Percentiles rank a stretch among this genome's conserved stretches.
Conservation (phyloP, 768 basidiomycete species). For the Rhizopogon roseolus region DNA sequence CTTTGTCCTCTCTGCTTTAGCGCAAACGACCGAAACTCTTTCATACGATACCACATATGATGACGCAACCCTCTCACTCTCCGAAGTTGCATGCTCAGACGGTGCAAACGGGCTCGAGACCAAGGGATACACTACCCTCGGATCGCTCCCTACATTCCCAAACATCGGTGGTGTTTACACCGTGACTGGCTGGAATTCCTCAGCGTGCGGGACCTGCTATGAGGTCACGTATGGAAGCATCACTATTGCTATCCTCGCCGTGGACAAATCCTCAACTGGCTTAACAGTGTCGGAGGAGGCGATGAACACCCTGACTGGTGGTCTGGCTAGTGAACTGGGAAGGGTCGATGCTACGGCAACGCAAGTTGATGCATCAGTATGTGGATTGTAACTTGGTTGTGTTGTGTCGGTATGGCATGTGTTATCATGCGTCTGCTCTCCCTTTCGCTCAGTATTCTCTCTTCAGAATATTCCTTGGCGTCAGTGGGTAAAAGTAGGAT, state of each 20-base stretch:
- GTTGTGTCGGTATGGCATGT: not conserved
- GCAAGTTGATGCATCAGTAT: not conserved
- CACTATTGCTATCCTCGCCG: conserved; percentile 47
- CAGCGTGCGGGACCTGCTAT: conserved; percentile 27
- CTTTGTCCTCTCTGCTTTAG: conserved; percentile 13
- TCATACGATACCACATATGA: conserved; percentile 36
- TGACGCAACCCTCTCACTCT: conserved; percentile 20
- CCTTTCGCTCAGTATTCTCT: not conserved
- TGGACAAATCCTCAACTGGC: conserved; percentile 43
- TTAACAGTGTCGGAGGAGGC: conserved; percentile 31
- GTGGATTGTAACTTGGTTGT: not conserved
- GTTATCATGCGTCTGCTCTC: too few species aligned
- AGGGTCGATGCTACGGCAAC: conserved; percentile 13
- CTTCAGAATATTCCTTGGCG: not conserved
- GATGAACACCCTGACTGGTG: conserved; percentile 20
- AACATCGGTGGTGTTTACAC: conserved; percentile 27
- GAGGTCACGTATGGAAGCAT: conserved; percentile 20
- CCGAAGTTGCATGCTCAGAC: conserved; percentile 32
- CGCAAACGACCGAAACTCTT: conserved; percentile 23
- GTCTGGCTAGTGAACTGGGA: conserved; percentile 8
- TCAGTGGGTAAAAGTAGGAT: not conserved
- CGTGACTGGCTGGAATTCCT: conserved; percentile 16
- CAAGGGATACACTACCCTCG: conserved; percentile 30
- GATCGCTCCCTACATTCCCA: conserved; percentile 32
- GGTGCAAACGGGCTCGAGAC: conserved; percentile 32